These are phyloP conservation scores for Globisporangium spinosum DNA, from an alignment of 352 stramenopile genomes.

Conservation along the genomic window DNA sequence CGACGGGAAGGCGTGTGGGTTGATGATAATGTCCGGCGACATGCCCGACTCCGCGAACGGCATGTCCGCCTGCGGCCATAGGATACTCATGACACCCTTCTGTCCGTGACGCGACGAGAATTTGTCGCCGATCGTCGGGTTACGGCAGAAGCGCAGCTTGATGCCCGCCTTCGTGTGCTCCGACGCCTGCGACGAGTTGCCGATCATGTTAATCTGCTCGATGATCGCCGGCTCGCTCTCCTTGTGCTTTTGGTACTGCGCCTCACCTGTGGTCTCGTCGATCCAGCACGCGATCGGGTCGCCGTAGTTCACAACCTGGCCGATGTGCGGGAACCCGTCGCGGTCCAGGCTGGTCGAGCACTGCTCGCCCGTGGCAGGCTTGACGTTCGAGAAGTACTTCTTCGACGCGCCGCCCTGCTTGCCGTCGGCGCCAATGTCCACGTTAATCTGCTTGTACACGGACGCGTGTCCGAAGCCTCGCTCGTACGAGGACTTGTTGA, in stretches of 20 bases:
- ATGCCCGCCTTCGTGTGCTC: conserved; percentile 90
- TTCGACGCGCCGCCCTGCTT: conserved; percentile 77
- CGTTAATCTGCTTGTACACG: conserved; percentile 98
- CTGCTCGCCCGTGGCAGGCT: conserved; percentile 57
- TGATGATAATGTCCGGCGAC: conserved; percentile 99
- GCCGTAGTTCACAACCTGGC: conserved; percentile 92
- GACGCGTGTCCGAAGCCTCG: conserved; percentile 96
- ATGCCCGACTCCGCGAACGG: conserved; percentile 99
- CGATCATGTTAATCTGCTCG: conserved; percentile 92
- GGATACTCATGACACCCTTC: conserved; percentile 98
- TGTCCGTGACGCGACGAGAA: conserved; percentile 99
- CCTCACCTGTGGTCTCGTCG: conserved; percentile 91
- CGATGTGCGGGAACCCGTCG: conserved; percentile 96
- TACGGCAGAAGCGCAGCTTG: conserved; percentile 97
- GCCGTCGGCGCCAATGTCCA: conserved; percentile 81
- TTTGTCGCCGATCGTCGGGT: conserved; percentile 99
- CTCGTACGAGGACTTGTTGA: conserved; percentile 99
- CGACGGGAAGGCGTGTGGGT: conserved; percentile 97
- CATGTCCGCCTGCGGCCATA: conserved; percentile 99
- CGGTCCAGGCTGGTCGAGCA: conserved; percentile 87
- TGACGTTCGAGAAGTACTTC: conserved; percentile 92
- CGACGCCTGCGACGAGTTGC: conserved; percentile 55
- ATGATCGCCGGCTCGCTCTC: conserved; percentile 96
- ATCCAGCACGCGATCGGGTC: conserved; percentile 96
- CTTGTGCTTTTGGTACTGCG: conserved; percentile 95